Conservation (phyloP, 768 basidiomycete genomes). For the Kwoniella sp. region DNA sequence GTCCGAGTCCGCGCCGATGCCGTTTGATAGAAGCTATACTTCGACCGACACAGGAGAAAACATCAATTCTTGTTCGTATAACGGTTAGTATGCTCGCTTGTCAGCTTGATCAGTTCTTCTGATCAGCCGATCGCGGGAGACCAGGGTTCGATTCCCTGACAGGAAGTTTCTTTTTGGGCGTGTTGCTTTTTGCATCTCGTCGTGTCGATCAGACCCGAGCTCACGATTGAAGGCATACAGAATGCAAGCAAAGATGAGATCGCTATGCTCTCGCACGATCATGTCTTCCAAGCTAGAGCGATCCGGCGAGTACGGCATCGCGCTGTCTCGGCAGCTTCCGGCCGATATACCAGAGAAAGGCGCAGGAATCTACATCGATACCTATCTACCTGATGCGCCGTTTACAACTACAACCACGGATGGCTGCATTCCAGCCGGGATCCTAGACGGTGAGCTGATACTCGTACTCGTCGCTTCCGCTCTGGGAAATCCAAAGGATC, state of each 20-base stretch:
- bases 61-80: constrained; percentile 30
- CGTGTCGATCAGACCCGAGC: no score
- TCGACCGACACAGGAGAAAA: background rate
- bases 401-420: background rate
- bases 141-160: constrained; percentile 28
- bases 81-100: constrained; percentile 38
- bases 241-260: no score
- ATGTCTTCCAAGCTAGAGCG: no score
- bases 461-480: constrained; percentile 78
- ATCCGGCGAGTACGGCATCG: no score
- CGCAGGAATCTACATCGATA: background rate
- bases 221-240: no score
- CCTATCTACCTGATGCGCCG: background rate
- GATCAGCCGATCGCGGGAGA: constrained; percentile 13
- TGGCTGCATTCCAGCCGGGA: background rate
- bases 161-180: constrained; percentile 20
- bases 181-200: background rate
- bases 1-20: background rate
- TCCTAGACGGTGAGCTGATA: constrained; percentile 73
- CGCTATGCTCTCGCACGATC: no score
- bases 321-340: no score
- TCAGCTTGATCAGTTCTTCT: constrained; percentile 14
- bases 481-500: constrained; percentile 89
- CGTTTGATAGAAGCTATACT: no score
- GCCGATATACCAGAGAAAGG: no score